Evolutionary conservation across 768 basidiomycete genomes (phyloP), one percentile per base, ranked within the genome.

Genomic region (Suillus bovinus): DNA sequence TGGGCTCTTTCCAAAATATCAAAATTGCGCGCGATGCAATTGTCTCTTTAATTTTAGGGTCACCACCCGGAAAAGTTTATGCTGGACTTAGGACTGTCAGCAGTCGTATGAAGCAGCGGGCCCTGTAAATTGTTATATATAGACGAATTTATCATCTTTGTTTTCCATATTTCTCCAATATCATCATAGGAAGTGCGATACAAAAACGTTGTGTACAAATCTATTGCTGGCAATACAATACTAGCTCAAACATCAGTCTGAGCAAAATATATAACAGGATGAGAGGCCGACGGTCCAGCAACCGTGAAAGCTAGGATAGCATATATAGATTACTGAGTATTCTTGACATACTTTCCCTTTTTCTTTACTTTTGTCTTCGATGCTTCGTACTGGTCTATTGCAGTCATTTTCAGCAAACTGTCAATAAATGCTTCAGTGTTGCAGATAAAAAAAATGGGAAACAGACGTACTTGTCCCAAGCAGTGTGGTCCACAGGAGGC

Each of bases 1-100:
- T 99, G 76, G 97, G 97, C 27, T 96, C 96, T 17, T 98, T 97
- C 80, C 93, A 96, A 80, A 97, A 97, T 71, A 99, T 99, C 81
- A 97, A 96, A 77, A 86, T 99, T 62, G 97, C 97, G 0, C 85
- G 96, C 61, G 96, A 98, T 75, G 95, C 97, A 7, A 88, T 99
- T 64, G 96, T 97, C 31, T 94, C 93, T 16, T 84, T 97, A 22
- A 98, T 98, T 67, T 82, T 98, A 17, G 96, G 96, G 36, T 96
- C 94, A 16, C 96, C 96, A 0, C 96, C 96, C 56, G 96, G 96
- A 58, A 93, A 94, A 72, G 93, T 94, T 7, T 93, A 98, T 68
- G 92, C 95, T 8, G 90, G 93, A 38, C 77, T 99, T 67, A 83
- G 95, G 72, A 95, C 94, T 6, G 92, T 97, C 53, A 93, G 93